Evolutionary conservation across 257 asterid species (phyloP).

Genomic region (Rhazya stricta): DNA sequence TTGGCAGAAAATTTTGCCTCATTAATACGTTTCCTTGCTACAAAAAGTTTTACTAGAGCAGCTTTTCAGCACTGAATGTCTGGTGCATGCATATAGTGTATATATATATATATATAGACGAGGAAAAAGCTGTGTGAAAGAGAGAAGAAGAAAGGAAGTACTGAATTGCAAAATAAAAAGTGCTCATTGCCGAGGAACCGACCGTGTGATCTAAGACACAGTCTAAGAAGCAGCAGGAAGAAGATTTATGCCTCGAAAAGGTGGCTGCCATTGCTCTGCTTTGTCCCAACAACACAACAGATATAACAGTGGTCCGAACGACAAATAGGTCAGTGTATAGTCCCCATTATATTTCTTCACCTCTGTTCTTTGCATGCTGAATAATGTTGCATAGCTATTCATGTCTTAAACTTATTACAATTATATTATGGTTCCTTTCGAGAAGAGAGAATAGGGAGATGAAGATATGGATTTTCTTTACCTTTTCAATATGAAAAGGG

Average conservation of each 20-base stretch:
- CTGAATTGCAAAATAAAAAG: neutral
- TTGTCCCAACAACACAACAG: constrained; percentile 8
- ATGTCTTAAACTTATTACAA: neutral
- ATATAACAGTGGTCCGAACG: neutral
- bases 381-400: neutral
- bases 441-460: too few relatives aligned
- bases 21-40: neutral
- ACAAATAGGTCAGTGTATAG: constrained; percentile 12
- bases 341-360: neutral
- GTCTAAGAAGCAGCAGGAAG: constrained; percentile 14
- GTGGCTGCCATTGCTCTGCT: constrained; percentile 8
- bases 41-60: neutral
- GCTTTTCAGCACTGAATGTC: constrained; percentile 6
- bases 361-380: neutral
- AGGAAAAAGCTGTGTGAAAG: neutral
- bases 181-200: constrained; percentile 19
- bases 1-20: too few relatives aligned
- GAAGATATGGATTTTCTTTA: too few relatives aligned
- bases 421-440: neutral
- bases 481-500: too few relatives aligned
- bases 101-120: neutral
- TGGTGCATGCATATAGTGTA: neutral
- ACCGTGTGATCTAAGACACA: constrained; percentile 26
- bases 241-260: neutral
- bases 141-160: neutral